Percentiles rank a stretch among this genome's conserved stretches.
phyloP scores from a whole-genome alignment of 768 basidiomycete genomes.

The Trametes cubensis region DNA sequence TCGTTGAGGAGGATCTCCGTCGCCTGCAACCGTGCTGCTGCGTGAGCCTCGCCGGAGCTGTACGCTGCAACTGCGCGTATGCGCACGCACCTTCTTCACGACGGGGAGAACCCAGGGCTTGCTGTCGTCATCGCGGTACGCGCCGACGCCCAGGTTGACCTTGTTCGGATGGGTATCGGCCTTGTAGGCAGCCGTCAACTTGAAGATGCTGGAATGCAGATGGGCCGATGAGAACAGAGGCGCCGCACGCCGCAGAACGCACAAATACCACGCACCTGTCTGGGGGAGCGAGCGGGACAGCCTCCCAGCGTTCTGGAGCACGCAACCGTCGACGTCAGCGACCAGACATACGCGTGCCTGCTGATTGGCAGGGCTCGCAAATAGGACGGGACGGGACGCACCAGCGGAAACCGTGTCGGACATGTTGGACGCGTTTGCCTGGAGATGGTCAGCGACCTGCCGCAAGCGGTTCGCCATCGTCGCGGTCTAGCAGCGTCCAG shows the following conservation, averaged over 20 bases:
- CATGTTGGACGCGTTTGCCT: conserved; percentile 42
- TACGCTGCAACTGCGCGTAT: conserved; percentile 7
- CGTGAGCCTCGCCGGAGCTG: conserved; percentile 1
- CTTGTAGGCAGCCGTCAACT: conserved; percentile 89
- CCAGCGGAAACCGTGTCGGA: conserved; percentile 45
- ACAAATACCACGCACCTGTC: conserved; percentile 58
- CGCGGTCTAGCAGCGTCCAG: neutral
- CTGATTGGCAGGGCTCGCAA: conserved; percentile 14
- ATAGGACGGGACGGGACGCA: conserved; percentile 35
- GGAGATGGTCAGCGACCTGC: conserved; percentile 60
- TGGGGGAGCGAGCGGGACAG: conserved; percentile 81
- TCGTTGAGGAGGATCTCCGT: conserved; percentile 70
- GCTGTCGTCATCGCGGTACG: conserved; percentile 84
- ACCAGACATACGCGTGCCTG: conserved; percentile 17
- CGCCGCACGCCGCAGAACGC: neutral
- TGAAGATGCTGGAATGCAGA: conserved; percentile 70
- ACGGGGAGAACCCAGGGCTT: conserved; percentile 94
- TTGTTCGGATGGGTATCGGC: conserved; percentile 74
- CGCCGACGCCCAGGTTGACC: conserved; percentile 91
- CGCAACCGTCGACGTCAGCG: conserved; percentile 6
- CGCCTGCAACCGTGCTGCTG: conserved; percentile 50
- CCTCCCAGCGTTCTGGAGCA: conserved; percentile 67
- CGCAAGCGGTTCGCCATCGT: conserved; percentile 49
- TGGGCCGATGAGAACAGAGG: conserved; percentile 16
- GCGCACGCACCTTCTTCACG: conserved; percentile 71